Conservation (phyloP, 129 eudicot genomes). For the Chrysanthemum makinoi region DNA sequence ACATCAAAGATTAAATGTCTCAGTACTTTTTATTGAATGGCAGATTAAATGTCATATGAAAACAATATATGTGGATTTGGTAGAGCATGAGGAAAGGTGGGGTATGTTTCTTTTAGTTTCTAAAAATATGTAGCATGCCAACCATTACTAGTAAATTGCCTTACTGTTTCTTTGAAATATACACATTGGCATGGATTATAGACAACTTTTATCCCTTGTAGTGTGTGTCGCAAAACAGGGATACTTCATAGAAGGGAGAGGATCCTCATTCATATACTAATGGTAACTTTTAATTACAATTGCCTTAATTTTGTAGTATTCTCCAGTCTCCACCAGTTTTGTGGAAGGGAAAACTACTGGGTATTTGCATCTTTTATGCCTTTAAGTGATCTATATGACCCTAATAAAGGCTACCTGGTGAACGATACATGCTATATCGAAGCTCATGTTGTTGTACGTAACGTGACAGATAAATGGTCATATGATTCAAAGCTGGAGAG, state of each 20-base stretch:
- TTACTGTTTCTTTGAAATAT: neutral
- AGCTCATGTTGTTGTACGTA: slow-evolving; percentile 88
- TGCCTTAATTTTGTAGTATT: slow-evolving; percentile 22
- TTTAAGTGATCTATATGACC: slow-evolving; percentile 83
- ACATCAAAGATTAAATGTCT: too few species aligned
- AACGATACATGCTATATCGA: slow-evolving; percentile 74
- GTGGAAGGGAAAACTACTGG: slow-evolving; percentile 69
- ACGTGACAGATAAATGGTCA: slow-evolving; percentile 74
- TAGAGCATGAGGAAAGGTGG: too few species aligned
- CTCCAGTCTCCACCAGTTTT: too few species aligned
- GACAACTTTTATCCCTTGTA: too few species aligned
- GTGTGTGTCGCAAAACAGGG: neutral
- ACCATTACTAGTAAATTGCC: neutral
- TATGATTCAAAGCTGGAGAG: slow-evolving; percentile 89
- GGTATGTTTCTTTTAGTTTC: too few species aligned
- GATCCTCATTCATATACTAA: neutral
- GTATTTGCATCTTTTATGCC: slow-evolving; percentile 96
- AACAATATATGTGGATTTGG: too few species aligned
- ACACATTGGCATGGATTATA: neutral
- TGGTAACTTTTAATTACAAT: slow-evolving; percentile 13
- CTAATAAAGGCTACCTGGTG: slow-evolving; percentile 67
- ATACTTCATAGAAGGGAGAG: slow-evolving; percentile 9
- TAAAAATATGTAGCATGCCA: neutral
- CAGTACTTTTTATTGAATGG: too few species aligned
- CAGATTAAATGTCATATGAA: neutral